A percentile compares a stretch with the other conserved stretches of the same genome.
Conservation (phyloP, 2,329 filamentous ascomycete species). For the Colletotrichum graminicola region DNA sequence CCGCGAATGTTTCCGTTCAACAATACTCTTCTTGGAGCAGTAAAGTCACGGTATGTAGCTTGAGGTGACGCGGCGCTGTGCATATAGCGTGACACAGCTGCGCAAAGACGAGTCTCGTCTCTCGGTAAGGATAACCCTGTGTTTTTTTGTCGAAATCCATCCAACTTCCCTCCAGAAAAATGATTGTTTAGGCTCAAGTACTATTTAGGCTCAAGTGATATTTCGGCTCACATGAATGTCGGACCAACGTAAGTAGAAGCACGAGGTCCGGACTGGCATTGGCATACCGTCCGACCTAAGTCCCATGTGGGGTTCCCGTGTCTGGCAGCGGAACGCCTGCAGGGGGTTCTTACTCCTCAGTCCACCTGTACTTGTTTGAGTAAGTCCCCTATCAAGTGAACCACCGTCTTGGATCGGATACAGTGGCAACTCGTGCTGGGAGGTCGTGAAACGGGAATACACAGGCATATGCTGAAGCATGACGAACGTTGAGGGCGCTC, state of each 20-base stretch:
- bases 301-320: slow-evolving; percentile 5
- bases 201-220: background rate
- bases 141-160: background rate
- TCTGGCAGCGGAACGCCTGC: slow-evolving; percentile 33
- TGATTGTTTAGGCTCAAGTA: background rate
- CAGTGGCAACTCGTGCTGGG: background rate
- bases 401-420: background rate
- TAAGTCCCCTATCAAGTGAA: background rate
- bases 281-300: slow-evolving; percentile 1
- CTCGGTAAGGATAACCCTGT: background rate
- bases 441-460: background rate
- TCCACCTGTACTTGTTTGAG: background rate
- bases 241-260: background rate
- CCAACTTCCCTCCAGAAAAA: background rate
- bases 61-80: background rate
- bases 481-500: slow-evolving; percentile 13
- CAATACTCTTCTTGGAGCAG: background rate
- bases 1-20: background rate
- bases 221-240: background rate
- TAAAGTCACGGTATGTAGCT: background rate
- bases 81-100: background rate
- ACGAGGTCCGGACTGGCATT: background rate
- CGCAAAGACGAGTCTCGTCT: background rate
- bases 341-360: slow-evolving; percentile 12
- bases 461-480: slow-evolving; percentile 13